Evolutionary conservation across 23 red algal genomes (phyloP), one percentile per base, ranked within the genome.

Genomic region (Gracilaria gracilis): DNA sequence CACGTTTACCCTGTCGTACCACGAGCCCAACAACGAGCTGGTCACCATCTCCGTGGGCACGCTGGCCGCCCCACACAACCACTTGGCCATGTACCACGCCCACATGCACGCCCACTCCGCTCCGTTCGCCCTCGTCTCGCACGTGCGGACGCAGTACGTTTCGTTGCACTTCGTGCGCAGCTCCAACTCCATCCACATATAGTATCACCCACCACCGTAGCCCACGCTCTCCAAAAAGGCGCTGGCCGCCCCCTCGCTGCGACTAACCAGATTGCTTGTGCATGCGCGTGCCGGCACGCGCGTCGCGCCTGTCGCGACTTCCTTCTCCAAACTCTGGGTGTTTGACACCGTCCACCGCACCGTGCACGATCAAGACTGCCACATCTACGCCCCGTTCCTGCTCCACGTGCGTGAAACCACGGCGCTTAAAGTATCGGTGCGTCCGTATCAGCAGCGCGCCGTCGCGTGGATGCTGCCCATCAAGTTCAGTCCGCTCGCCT

Each of bases 391-490:
- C 20, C 65, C 46, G 17, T 88, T 70, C 25, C 59, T 88, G 14
- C 0, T 38, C 6, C 84, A 31, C 1, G 84, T 88, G 14, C 35
- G 71, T 19, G 21, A 76, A n/a, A 29, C 36, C 67, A 76, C 84
- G 54, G 67, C 65, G 9, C 35, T 88, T 21, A 88, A 88, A 31
- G 76, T 91, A 7, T 67, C 87, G 2, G 33, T 91, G 11, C 72
- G 87, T 23, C 75, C 75, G 9, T 91, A 91, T 34, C 87, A 91
- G 35, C 57, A 91, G 35, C 87, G 87, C 15, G 87, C 87, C 6
- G 87, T 91, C 9, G 75, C 87, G 20, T 91, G 87, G 87, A 81
- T 81, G 87, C 36, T 91, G 20, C 42, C 73, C 31, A 67, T 75
- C 17, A 75, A 91, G 61, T 38, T 81, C 3, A 21, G 49, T 59